Base-by-base conservation (phyloP, 805 yeast species). In the Lachancea nothofagi region DNA sequence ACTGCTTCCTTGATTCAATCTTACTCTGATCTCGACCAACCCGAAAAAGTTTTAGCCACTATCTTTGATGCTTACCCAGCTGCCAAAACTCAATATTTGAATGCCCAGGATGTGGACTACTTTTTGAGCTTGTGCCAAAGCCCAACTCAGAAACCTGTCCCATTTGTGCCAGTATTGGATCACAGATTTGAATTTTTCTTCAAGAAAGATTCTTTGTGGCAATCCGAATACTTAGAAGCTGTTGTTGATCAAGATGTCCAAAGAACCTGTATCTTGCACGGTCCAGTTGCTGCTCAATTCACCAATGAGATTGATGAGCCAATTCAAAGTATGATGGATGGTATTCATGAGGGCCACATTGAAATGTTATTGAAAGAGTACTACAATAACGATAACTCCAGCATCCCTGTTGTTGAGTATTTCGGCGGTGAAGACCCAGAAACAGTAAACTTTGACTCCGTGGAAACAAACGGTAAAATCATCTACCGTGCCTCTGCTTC, bases 161-260 rank as follows among this genome's bases (percentile, higher is more conserved):
- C 98, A 48, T 93, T 93, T 54, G 89, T 93, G 54, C 99, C 99
- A 37, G 83, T 86, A 15, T 74, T 93, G 63, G 96, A 93, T 61
- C 94, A 86, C 51, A 83, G 86, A 71, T 87, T 93, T 57, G 97
- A 93, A 66, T 80, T 82, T 60, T 93, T 84, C 77, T 93, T 93
- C 78, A 93, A 93, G 79, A 93, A 93, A 72, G 99, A 93, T 67
- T 90, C 97, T 22, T 74, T 93, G 64, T 93, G 98, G 98, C 99
- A 93, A 75, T 84, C 96, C 18, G 97, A 93, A 72, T 90, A 86
- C 62, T 76, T 93, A 61, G 97, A 88, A 63, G 85, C 97, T 44
- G 97, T 93, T 60, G 89, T 86, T 50, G 97, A 75, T 51, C 87
- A 83, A 57, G 99, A 93, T 63, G 97, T 93, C 47, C 89, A 89